Conservation (phyloP, 2,329 filamentous ascomycete species). For the Trichoderma brevicompactum region DNA sequence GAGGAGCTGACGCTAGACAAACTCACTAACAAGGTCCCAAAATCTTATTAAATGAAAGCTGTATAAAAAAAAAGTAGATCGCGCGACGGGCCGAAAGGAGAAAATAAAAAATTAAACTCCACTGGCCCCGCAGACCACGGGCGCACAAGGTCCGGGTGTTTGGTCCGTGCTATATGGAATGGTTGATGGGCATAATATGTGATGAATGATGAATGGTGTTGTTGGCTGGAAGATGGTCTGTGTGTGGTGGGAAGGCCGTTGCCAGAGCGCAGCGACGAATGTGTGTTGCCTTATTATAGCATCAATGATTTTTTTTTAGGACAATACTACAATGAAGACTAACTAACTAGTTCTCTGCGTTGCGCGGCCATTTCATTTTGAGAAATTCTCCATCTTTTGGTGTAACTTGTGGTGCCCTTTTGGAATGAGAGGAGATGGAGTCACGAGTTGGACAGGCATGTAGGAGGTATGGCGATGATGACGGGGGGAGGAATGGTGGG, state of each 20-base stretch:
- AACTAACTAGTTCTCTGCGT: too few species aligned
- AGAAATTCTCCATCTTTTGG: not conserved
- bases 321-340: too few species aligned
- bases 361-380: not conserved
- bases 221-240: too few species aligned
- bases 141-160: not conserved
- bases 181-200: not conserved
- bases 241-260: too few species aligned
- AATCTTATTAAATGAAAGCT: not conserved
- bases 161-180: not conserved
- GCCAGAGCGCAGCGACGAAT: too few species aligned
- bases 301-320: too few species aligned
- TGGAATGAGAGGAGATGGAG: not conserved
- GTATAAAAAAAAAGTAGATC: not conserved
- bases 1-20: not conserved
- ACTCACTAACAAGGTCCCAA: not conserved
- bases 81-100: slow-evolving; percentile 18
- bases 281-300: too few species aligned
- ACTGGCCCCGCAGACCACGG: not conserved
- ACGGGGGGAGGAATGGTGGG: not conserved
- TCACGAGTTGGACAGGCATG: not conserved
- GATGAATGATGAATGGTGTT: too few species aligned
- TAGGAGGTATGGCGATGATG: not conserved
- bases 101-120: not conserved
- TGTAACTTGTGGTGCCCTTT: not conserved